These are phyloP conservation scores for Lagenidium giganteum DNA, from an alignment of 352 stramenopile genomes.

Conservation along the genomic window DNA sequence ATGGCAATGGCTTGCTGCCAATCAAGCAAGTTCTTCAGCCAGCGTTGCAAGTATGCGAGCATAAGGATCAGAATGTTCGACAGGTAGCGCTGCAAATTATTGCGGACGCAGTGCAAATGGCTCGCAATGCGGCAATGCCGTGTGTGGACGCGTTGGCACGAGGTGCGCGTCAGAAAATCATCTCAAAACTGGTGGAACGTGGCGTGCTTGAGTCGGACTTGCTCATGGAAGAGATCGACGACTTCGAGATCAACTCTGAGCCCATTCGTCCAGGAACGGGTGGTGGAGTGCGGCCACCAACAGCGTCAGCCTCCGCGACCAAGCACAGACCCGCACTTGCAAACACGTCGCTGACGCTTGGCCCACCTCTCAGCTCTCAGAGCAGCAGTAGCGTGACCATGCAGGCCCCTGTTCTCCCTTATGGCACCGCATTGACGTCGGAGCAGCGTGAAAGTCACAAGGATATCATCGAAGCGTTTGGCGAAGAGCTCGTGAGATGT, in stretches of 20 bases:
- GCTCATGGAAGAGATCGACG: constrained; percentile 81
- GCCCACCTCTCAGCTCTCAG: constrained; percentile 6
- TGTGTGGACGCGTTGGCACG: constrained; percentile 64
- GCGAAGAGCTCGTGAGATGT: constrained; percentile 70
- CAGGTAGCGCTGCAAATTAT: constrained; percentile 64
- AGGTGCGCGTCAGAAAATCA: constrained; percentile 68
- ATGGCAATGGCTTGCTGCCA: constrained; percentile 24
- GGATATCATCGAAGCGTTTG: constrained; percentile 48
- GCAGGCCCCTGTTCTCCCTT: constrained; percentile 44
- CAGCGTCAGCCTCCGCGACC: constrained; percentile 66
- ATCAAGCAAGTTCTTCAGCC: constrained; percentile 71
- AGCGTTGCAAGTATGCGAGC: constrained; percentile 61
- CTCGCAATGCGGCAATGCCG: constrained; percentile 53
- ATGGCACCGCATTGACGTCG: constrained; percentile 57
- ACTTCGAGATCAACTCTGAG: constrained; percentile 56
- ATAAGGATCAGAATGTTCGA: constrained; percentile 68
- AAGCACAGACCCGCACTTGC: constrained; percentile 68
- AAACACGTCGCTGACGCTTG: constrained; percentile 51
- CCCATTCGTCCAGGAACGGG: constrained; percentile 44
- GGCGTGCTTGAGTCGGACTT: constrained; percentile 70
- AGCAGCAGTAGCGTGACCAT: constrained; percentile 17
- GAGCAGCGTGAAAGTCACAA: constrained; percentile 53
- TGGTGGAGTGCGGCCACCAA: constrained; percentile 47
- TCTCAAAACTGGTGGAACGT: constrained; percentile 71
- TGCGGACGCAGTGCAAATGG: constrained; percentile 53